Evolutionary conservation across 495 filamentous ascomycete genomes (phyloP), one percentile per base, ranked within the genome.

Genomic region (Neurospora sp.): DNA sequence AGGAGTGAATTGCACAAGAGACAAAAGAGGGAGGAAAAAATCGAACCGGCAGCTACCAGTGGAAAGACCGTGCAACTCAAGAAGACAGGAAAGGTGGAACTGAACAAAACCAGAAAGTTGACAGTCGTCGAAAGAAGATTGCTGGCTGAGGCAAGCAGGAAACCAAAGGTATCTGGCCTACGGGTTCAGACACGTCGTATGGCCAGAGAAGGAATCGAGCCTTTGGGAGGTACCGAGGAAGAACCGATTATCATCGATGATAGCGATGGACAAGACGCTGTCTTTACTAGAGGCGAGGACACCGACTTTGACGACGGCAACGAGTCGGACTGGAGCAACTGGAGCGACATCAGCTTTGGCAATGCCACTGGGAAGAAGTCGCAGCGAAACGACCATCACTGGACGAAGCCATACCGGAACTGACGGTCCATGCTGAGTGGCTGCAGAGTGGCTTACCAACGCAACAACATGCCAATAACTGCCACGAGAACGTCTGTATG

Each of bases 201-300:
- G 70, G 59, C 39, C 16, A 73, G 27, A 16, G 42, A 71, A 68
- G 70, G 37, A 20, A 31, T 31, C 27, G 27, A 46, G 7, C n/a
- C 7, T 22, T n/a, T 61, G 35, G 69, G n/a, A 41, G 46, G 59
- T 16, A 69, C 40, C 39, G 22, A 72, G n/a, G 35, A 68, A 69
- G 71, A 72, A 72, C 39, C 71, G 12, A 61, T 72, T 14, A 20
- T 53, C n/a, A 70, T 70, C 27, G 74, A 68, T 9, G 71, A 73
- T 61, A 48, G 40, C 39, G 72, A 71, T n/a, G 69, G 14, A 18
- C 41, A 41, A 27, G 71, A 70, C 8, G 41, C 27, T 38, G 44
- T 74, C 68, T 76, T 76, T 35, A 39, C 70, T 61, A 39, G n/a
- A 8, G 53, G 8, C 8, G 69, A 73, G 35, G 74, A 72, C 9